Base-by-base conservation (phyloP, 1,284 basidiomycete species). In the Cryptococcus deneoformans region DNA sequence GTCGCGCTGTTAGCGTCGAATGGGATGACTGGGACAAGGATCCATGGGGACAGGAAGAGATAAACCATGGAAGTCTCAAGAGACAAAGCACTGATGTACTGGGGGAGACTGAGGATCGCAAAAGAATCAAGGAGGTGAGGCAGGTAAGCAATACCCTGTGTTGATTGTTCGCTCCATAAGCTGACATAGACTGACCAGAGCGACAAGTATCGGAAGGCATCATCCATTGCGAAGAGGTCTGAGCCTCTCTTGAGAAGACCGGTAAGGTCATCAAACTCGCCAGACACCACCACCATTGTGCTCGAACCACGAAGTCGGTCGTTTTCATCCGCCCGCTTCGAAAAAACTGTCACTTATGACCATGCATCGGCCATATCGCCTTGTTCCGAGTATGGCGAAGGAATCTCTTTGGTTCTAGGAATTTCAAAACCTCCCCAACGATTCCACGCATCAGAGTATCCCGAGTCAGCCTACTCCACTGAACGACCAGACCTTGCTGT, bases 301-400 rank as follows among this genome's bases (percentile, higher is more conserved):
- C 53, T 53, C 39, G 61, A 60, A 5, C 52, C 49, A 9, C 60
- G 67, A 11, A 57, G 57, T 35, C 58, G 59, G 34, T 69, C 67
- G 7, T 51, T 68, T 39, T 54, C 60, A 6, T 64, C 66, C n/a
- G 62, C 60, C 42, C 47, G 57, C 14, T 52, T 57, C 9, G 16
- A 57, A 50, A 9, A 53, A 45, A 6, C 42, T 45, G 6, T 50
- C 57, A 24, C 45, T 4, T 29, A 29, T 59, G 20, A 42, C 12
- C 40, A 16, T 42, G 16, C 40, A 42, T 3, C 11, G 40, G 12
- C 16, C 16, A 16, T 16, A 42, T 42, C 40, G 45, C 24, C 45
- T 24, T 46, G 45, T 29, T 4, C 29, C 20, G 45, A 24, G 10
- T 10, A 29, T 6, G 53, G 50, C 44, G 35, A 39, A 51, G 20